phyloP scores from a whole-genome alignment of 208 protist genomes.

The Crithidia thermophila region DNA sequence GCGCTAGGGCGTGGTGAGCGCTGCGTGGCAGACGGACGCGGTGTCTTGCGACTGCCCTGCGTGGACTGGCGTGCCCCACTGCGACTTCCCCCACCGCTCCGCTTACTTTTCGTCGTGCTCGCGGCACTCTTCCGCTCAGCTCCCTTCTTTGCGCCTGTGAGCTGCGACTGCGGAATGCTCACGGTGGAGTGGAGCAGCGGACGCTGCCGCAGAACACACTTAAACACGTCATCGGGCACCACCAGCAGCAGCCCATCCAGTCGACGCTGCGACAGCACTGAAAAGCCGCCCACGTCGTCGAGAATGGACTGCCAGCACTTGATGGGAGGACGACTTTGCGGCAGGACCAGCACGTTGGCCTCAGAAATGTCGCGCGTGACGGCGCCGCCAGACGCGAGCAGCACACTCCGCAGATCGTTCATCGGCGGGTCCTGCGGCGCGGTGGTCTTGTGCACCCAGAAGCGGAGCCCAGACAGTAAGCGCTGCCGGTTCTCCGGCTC shows the following conservation, averaged over 20 bases:
- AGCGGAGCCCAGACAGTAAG: constrained; percentile 40
- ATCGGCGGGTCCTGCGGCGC: constrained; percentile 63
- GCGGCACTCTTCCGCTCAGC: not conserved
- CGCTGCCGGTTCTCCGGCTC: constrained; percentile 39
- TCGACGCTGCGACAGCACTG: constrained; percentile 9
- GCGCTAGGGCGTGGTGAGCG: constrained; percentile 2
- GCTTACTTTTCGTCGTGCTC: not conserved
- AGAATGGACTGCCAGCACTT: constrained; percentile 21
- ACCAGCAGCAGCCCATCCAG: constrained; percentile 40
- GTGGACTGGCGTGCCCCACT: not conserved
- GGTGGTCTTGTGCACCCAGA: constrained; percentile 67
- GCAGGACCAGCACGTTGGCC: constrained; percentile 57
- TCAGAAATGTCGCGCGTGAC: constrained; percentile 23
- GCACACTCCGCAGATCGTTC: constrained; percentile 68
- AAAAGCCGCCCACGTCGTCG: not conserved
- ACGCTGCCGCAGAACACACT: constrained; percentile 63
- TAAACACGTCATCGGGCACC: constrained; percentile 68
- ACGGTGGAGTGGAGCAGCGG: constrained; percentile 37
- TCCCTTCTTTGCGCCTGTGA: not conserved
- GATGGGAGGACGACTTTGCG: constrained; percentile 28
- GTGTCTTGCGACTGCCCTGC: constrained; percentile 13
- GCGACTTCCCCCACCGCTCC: not conserved
- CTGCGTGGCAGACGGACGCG: constrained; percentile 12
- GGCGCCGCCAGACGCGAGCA: constrained; percentile 61
- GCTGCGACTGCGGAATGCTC: constrained; percentile 13